Conservation (phyloP, 1,284 basidiomycete genomes). For the Ustilago hordei region DNA sequence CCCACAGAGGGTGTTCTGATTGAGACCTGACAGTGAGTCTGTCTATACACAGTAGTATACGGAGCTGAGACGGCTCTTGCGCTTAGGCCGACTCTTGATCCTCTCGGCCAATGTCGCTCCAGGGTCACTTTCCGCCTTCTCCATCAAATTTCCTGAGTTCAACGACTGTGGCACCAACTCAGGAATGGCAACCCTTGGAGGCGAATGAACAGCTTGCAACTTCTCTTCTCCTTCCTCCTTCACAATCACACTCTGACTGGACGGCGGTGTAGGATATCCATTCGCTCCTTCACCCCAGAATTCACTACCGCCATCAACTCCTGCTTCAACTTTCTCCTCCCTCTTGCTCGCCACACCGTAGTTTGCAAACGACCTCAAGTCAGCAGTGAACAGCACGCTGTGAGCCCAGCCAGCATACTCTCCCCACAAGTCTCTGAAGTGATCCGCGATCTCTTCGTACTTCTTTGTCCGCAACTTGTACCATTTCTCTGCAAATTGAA, state of each 20-base stretch:
- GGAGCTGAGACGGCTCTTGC: constrained; percentile 27
- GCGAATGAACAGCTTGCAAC: constrained; percentile 34
- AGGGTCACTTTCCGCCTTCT: background rate
- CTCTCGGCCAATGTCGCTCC: constrained; percentile 31
- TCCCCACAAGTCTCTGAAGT: constrained; percentile 65
- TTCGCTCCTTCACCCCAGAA: constrained; percentile 23
- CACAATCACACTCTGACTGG: constrained; percentile 12
- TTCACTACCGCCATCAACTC: background rate
- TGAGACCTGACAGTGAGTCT: background rate
- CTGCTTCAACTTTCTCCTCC: constrained; percentile 32
- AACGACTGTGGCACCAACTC: constrained; percentile 27
- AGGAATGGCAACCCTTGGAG: constrained; percentile 26
- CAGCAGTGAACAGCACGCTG: constrained; percentile 65
- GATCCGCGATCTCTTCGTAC: constrained; percentile 66
- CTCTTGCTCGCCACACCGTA: constrained; percentile 46
- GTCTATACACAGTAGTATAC: too few relatives aligned
- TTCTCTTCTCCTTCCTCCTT: constrained; percentile 14
- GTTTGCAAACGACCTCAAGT: constrained; percentile 56
- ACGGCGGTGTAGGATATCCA: constrained; percentile 20
- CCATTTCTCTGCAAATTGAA: constrained; percentile 67
- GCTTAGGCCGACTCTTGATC: constrained; percentile 41
- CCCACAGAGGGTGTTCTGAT: background rate
- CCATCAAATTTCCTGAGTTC: background rate
- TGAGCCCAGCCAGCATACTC: constrained; percentile 68
- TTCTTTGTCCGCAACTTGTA: constrained; percentile 61